Percentiles rank a stretch among this genome's conserved stretches.
phyloP scores from a whole-genome alignment of 179 eudicot genomes.

The Beta corolliflora region DNA sequence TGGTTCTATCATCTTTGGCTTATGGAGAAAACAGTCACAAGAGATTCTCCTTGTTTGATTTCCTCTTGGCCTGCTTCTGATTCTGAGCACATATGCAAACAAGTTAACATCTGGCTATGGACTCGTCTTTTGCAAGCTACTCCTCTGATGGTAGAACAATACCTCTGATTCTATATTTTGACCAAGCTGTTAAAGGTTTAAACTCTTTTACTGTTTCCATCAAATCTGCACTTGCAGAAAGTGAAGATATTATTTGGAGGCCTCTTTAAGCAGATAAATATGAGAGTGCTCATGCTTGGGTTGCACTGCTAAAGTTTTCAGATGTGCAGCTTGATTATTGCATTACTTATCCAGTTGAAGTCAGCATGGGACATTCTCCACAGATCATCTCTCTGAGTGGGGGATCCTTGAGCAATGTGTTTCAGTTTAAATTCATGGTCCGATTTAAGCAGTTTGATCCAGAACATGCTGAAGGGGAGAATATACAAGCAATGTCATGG shows the following conservation, averaged over 20 bases:
- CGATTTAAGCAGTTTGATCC: conserved; percentile 34
- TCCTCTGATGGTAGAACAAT: conserved; percentile 28
- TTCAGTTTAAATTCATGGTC: conserved; percentile 47
- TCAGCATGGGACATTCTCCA: conserved; percentile 44
- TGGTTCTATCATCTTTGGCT: conserved; percentile 99
- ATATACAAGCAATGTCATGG: conserved; percentile 50
- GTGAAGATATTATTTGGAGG: too few relatives aligned
- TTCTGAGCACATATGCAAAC: conserved; percentile 44
- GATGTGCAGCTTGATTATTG: conserved; percentile 38
- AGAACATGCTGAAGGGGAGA: conserved; percentile 31
- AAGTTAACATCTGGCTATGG: conserved; percentile 27
- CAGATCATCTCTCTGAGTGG: conserved; percentile 57
- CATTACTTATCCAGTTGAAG: conserved; percentile 46
- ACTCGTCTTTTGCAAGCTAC: conserved; percentile 32
- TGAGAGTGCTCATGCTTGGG: conserved; percentile 74
- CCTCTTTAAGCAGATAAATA: too few relatives aligned
- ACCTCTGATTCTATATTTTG: conserved; percentile 73
- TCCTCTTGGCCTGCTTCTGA: conserved; percentile 77
- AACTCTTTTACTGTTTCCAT: conserved; percentile 55
- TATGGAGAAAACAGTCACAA: conserved; percentile 66
- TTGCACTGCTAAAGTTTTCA: conserved; percentile 51
- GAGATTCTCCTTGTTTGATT: conserved; percentile 50
- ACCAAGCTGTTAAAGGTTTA: conserved; percentile 70
- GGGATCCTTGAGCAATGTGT: conserved; percentile 35
- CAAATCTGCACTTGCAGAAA: conserved; percentile 41